Base-by-base conservation (phyloP, 1,284 basidiomycete genomes). In the Trametes pubescens region DNA sequence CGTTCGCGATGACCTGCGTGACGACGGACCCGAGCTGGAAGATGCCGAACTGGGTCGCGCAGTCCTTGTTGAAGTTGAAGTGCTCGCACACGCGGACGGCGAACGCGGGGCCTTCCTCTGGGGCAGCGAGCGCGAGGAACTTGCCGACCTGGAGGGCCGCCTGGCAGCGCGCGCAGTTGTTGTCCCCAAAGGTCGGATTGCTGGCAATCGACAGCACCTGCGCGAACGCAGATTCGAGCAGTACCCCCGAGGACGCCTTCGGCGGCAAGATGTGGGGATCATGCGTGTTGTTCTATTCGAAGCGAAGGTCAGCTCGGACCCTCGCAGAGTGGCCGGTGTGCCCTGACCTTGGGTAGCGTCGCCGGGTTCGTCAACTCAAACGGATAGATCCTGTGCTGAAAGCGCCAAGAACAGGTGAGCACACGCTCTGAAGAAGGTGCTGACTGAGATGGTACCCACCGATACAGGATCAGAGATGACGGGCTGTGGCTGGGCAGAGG, bases 191-290 rank as follows among this genome's bases (percentile, higher is more conserved):
- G 53, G 79, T 71, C 2, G 87, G 78, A 68, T 81, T 89, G 16
- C 71, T 65, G 37, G 79, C 72, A 59, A 91, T 86, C 10, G 83
- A 83, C 59, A 81, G 70, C 64, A 90, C 79, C 70, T 90, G 88
- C 11, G 76, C 71, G 35, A 86, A 73, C 4, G 89, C 88, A 59
- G 82, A 79, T 37, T 79, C 71, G 53, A 86, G 77, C 32, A 90
- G 72, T 37, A 71, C 68, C 4, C 78, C 74, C 29, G 82, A 71
- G 51, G 83, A 76, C 13, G 85, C 83, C 51, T 75, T 79, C 1
- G 82, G 82, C 5, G 91, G 91, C 37, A 93, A 80, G 16, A 84
- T 83, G 64, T 87, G 87, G 0, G 88, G 89, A 72, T 92, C 90
- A 21, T 73, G 74, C 0, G 86, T 87, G 65, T 90, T 80, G 67